Evolutionary conservation across 768 basidiomycete genomes (phyloP), one percentile per base, ranked within the genome.

Genomic region (Rhodotorula toruloides): DNA sequence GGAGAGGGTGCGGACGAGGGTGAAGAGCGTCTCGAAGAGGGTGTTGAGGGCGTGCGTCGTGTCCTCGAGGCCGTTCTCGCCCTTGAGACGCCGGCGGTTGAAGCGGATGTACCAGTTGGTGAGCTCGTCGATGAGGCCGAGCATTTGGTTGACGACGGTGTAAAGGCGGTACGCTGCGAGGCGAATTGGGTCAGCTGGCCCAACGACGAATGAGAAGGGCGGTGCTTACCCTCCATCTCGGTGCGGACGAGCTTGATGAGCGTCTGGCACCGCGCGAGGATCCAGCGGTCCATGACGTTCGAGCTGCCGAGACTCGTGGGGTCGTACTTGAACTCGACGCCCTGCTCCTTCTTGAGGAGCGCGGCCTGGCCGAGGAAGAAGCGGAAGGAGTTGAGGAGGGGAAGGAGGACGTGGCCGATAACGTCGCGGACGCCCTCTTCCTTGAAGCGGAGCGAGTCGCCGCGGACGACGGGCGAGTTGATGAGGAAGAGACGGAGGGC

Each of bases 61-160:
- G 74, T 98, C 94, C 69, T 91, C 89, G 61, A 83, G 81, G 4
- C 94, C 89, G 73, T 91, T 88, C 77, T 94, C 90, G 50, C 96
- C 96, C 82, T 99, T 99, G 66, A 99, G 81, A 22, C 96, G 84
- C 72, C 87, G 87, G 49, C 96, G 86, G 79, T 99, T 99, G 81
- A 98, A 98, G 54, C 96, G 91, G 76, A 99, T 98, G 79, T 99
- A 99, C 92, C 93, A 97, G 77, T 99, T 99, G 29, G 96, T 99
- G 65, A 98, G 82, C 77, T 98, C 96, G 72, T 94, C 91, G 37
- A 99, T 84, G 63, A 99, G 86, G 70, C 89, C 88, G 64, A 98
- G 81, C 47, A 97, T 81, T 40, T 91, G 85, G n/a, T 92, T 92
- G 68, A 97, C 91, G 80, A 99, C 89, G 70, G 91, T 98, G 79